Evolutionary conservation across 192 early-diverging fungal species (phyloP).

Genomic region (Funneliformis mosseae): DNA sequence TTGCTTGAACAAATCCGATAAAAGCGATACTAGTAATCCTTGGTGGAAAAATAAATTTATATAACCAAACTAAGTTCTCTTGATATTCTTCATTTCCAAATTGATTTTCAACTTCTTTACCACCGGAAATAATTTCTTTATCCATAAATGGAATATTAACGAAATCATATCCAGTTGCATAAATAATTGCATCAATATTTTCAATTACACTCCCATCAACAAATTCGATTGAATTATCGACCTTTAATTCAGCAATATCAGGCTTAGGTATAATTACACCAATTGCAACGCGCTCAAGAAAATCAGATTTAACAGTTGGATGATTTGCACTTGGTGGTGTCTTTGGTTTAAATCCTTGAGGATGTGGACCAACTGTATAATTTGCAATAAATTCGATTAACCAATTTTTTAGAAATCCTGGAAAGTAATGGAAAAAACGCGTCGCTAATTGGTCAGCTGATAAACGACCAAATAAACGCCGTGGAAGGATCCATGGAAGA

Average conservation of each 20-base stretch:
- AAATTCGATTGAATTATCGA: constrained; percentile 53
- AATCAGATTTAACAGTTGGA: constrained; percentile 52
- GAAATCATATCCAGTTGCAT: constrained; percentile 62
- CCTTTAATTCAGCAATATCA: constrained; percentile 48
- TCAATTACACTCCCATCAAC: constrained; percentile 56
- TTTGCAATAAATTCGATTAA: background rate
- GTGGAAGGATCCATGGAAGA: constrained; percentile 49
- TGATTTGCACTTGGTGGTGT: constrained; percentile 44
- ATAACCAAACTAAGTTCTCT: constrained; percentile 53
- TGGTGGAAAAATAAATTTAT: constrained; percentile 61
- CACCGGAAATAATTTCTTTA: constrained; percentile 44
- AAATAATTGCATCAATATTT: constrained; percentile 60
- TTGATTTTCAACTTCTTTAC: constrained; percentile 36
- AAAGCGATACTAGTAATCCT: constrained; percentile 58
- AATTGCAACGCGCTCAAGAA: constrained; percentile 51
- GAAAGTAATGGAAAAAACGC: constrained; percentile 45
- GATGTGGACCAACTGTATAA: constrained; percentile 19
- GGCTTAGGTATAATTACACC: constrained; percentile 55
- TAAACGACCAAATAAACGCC: constrained; percentile 46
- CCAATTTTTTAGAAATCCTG: constrained; percentile 42
- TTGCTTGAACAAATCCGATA: constrained; percentile 56
- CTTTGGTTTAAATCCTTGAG: constrained; percentile 48
- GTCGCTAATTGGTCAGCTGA: constrained; percentile 52
- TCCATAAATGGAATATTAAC: constrained; percentile 56
- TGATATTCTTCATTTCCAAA: constrained; percentile 37